Percentiles rank a stretch among this genome's conserved stretches.
Evolutionary conservation across 805 yeast genomes (phyloP).

Genomic region (Candida hungchunana): DNA sequence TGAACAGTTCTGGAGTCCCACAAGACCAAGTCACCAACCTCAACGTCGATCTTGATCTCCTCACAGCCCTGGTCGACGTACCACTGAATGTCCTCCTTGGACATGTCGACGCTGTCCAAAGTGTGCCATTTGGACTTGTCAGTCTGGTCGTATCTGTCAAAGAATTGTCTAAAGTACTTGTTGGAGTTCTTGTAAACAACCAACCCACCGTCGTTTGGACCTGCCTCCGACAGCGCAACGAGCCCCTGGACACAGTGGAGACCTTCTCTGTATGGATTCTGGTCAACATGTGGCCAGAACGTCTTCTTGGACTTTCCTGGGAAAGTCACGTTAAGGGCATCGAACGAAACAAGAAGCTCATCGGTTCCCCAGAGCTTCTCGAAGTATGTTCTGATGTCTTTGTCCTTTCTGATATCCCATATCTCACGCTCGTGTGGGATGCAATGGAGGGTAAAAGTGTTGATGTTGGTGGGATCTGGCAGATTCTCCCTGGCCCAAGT

Average conservation of each 20-base stretch:
- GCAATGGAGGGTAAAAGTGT: constrained; percentile 19
- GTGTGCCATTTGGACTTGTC: constrained; percentile 21
- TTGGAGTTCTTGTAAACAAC: constrained; percentile 27
- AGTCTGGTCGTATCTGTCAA: constrained; percentile 3
- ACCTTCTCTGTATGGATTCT: constrained; percentile 28
- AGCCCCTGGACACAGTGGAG: constrained; percentile 33
- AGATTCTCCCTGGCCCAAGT: constrained; percentile 29
- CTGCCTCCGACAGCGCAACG: constrained; percentile 25
- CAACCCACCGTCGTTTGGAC: constrained; percentile 30
- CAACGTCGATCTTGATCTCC: constrained; percentile 26
- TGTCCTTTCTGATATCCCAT: constrained; percentile 31
- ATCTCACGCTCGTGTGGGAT: constrained; percentile 29
- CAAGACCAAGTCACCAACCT: constrained; percentile 31
- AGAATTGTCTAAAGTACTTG: constrained; percentile 21
- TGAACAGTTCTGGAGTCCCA: constrained; percentile 33
- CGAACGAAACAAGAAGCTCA: constrained; percentile 30
- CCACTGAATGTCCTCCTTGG: constrained; percentile 24
- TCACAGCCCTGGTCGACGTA: constrained; percentile 26
- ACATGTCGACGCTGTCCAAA: constrained; percentile 18
- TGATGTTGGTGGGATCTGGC: constrained; percentile 22
- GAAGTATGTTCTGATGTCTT: constrained; percentile 26
- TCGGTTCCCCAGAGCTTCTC: constrained; percentile 31
- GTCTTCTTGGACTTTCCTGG: constrained; percentile 22
- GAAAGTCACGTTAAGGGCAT: constrained; percentile 28
- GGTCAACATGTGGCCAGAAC: constrained; percentile 32